These are phyloP conservation scores for Copromyces sp. DNA, from an alignment of 495 filamentous ascomycete species.

Conservation along the genomic window DNA sequence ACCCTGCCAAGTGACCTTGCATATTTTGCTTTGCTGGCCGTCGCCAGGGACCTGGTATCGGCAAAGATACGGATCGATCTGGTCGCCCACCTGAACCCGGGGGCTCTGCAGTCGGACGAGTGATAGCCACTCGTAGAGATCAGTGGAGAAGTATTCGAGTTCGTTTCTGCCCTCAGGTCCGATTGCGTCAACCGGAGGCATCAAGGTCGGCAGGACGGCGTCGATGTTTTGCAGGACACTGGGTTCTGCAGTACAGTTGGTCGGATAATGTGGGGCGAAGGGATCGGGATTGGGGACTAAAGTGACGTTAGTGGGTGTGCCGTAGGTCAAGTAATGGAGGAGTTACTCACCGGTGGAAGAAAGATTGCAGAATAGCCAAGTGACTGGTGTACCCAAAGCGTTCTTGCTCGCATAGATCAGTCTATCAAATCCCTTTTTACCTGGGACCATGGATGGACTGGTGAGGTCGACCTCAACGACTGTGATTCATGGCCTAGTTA, in stretches of 20 bases:
- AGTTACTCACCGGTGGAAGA: conserved; percentile 25
- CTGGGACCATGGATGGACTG: conserved; percentile 71
- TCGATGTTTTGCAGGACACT: conserved; percentile 20
- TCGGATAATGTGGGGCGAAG: conserved; percentile 44
- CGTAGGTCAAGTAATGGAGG: background rate
- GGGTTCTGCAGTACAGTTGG: conserved; percentile 30
- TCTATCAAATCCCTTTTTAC: conserved; percentile 84
- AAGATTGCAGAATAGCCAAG: conserved; percentile 76
- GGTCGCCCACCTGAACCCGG: conserved; percentile 55
- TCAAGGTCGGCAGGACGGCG: conserved; percentile 41
- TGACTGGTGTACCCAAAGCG: conserved; percentile 56
- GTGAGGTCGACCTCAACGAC: conserved; percentile 77
- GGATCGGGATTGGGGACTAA: conserved; percentile 38
- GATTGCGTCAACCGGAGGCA: conserved; percentile 29
- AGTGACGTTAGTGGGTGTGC: conserved; percentile 7
- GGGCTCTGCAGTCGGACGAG: conserved; percentile 62
- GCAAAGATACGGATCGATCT: conserved; percentile 69
- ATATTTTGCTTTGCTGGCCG: conserved; percentile 24
- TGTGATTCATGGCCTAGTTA: conserved; percentile 21
- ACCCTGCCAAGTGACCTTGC: conserved; percentile 45
- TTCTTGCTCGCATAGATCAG: conserved; percentile 79
- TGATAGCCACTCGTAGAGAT: conserved; percentile 77
- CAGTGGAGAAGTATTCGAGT: conserved; percentile 50
- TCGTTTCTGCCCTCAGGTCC: conserved; percentile 28
- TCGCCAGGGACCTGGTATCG: conserved; percentile 61